These are phyloP conservation scores for Chloris gayana DNA, from an alignment of 176 grass and related monocot species.

Conservation along the genomic window DNA sequence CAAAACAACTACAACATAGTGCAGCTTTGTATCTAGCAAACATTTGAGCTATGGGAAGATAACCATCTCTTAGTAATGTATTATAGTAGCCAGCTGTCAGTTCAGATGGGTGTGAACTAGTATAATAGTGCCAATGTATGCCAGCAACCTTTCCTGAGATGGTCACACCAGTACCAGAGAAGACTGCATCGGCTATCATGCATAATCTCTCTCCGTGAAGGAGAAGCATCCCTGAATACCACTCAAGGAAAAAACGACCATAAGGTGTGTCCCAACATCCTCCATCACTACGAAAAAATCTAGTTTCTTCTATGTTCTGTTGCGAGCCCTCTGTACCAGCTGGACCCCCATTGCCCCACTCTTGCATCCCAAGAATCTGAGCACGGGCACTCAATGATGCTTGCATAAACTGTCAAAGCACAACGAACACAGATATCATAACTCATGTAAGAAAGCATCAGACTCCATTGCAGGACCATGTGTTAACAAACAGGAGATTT, in stretches of 20 bases:
- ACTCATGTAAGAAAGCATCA: slow-evolving; percentile 1
- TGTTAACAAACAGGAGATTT: neutral
- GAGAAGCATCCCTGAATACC: slow-evolving; percentile 78
- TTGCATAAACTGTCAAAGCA: slow-evolving; percentile 72
- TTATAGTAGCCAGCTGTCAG: slow-evolving; percentile 79
- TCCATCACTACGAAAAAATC: slow-evolving; percentile 52
- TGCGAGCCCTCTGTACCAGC: slow-evolving; percentile 20
- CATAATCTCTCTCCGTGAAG: slow-evolving; percentile 77
- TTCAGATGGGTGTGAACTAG: slow-evolving; percentile 71
- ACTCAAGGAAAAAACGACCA: slow-evolving; percentile 74
- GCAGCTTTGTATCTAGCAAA: slow-evolving; percentile 59
- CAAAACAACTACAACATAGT: slow-evolving; percentile 66
- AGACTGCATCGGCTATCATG: slow-evolving; percentile 50
- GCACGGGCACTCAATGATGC: slow-evolving; percentile 61
- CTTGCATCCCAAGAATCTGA: slow-evolving; percentile 42
- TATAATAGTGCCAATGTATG: slow-evolving; percentile 73
- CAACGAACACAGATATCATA: slow-evolving; percentile 29
- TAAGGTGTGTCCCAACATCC: slow-evolving; percentile 71
- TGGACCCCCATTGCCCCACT: slow-evolving; percentile 48
- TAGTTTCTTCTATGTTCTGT: slow-evolving; percentile 51
- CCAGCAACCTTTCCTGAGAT: slow-evolving; percentile 67
- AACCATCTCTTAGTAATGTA: slow-evolving; percentile 71
- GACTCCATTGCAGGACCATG: slow-evolving; percentile 10
- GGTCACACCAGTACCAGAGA: slow-evolving; percentile 56
- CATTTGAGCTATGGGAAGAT: slow-evolving; percentile 73